These are phyloP conservation scores for Claviceps digitariae DNA, from an alignment of 2,329 filamentous ascomycete genomes.

Conservation along the genomic window DNA sequence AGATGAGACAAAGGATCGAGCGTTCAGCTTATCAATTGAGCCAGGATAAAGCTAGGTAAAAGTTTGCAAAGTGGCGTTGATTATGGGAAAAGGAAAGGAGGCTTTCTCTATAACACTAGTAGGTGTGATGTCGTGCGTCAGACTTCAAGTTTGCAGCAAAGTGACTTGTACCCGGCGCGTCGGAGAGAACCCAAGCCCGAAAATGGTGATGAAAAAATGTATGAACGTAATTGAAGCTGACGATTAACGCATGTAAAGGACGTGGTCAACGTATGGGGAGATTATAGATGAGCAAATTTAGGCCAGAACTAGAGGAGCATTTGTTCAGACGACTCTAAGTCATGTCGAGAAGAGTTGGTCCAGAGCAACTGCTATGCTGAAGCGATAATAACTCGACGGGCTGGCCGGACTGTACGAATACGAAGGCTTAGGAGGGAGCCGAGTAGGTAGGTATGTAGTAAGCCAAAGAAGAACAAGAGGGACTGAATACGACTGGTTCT, in stretches of 20 bases:
- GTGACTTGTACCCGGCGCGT: background rate
- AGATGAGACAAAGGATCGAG: background rate
- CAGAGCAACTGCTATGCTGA: background rate
- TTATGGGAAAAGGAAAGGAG: background rate
- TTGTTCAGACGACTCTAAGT: background rate
- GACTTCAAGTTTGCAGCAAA: background rate
- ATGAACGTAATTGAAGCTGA: background rate
- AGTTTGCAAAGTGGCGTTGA: slow-evolving; percentile 11
- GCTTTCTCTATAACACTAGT: background rate
- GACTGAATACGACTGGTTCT: background rate
- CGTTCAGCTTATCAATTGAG: slow-evolving; percentile 19
- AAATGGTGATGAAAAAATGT: background rate
- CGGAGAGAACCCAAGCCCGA: background rate
- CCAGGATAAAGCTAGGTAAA: slow-evolving; percentile 10
- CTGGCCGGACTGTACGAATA: background rate
- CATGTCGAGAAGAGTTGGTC: background rate
- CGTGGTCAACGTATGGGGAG: background rate
- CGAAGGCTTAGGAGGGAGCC: background rate
- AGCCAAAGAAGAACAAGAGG: background rate
- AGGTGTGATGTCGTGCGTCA: background rate
- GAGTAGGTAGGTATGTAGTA: background rate
- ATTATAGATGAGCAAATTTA: background rate
- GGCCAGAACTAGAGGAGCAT: background rate
- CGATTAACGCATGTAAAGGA: background rate
- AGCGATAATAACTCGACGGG: background rate